Evolutionary conservation across 139 green algal genomes (phyloP), one percentile per base, ranked within the genome.

Genomic region (Diplosphaera chodatii): DNA sequence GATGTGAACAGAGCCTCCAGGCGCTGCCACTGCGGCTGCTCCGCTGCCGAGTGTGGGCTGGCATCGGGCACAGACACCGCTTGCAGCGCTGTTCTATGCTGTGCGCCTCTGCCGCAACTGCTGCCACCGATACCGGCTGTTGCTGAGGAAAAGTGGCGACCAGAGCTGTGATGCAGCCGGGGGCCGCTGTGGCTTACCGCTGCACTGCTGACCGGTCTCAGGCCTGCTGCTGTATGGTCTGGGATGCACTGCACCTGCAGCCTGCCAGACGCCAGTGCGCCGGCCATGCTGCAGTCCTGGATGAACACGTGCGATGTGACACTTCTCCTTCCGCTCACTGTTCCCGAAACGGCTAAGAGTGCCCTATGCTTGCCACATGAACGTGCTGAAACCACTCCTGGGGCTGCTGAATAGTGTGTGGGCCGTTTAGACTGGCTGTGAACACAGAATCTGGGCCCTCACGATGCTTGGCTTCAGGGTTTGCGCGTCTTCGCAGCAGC

Each of bases 11-110:
- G 16, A 3, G 48, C 48, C 48, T 59, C 48, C 48, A 59, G 48
- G 10, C 48, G 48, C 4, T 59, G 10, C 63, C 73, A 63, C 16
- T 55, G 59, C 65, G 22, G 37, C 33, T 70, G 55, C 74, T 78
- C 66, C 56, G 22, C 70, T 25, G 48, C 13, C 48, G 13, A 10
- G 10, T 4, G 10, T 10, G 48, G 22, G 48, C 48, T 59, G 16
- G 13, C 3, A 18, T 27, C 18, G 22, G 48, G 3, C 13, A 3
- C 3, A 10, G 48, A 5, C 48, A 59, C 18, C 25, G 48, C 48
- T 59, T 10, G 3, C 16, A 25, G 10, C 48, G 16, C 25, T n/a
- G 48, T n/a, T 25, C 4, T 18, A 23, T 23, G 48, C 48, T 59
- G 48, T 25, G 48, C 48, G 48, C 8, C 37, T 10, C 37, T 48